Evolutionary conservation across 352 stramenopile species (phyloP).

Genomic region (Plasmopara halstedii): DNA sequence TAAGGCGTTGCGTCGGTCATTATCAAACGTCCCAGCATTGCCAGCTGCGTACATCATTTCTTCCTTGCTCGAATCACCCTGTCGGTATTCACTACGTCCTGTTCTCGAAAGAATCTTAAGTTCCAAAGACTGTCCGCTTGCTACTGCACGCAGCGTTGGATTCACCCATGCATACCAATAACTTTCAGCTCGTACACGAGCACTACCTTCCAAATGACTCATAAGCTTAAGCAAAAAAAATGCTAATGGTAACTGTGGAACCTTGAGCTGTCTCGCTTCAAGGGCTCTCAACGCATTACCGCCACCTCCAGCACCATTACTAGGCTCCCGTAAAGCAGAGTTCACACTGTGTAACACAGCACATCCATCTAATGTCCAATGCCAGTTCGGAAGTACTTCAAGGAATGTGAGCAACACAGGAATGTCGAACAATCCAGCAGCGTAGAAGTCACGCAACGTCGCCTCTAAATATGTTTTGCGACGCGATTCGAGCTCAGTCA

Average conservation of each 20-base stretch:
- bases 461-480: conserved; percentile 37
- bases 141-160: conserved; percentile 39
- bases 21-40: conserved; percentile 36
- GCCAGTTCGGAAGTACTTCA: conserved; percentile 52
- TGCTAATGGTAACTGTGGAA: conserved; percentile 50
- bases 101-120: conserved; percentile 30
- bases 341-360: conserved; percentile 55
- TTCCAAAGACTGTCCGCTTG: conserved; percentile 34
- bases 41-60: conserved; percentile 42
- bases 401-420: conserved; percentile 63
- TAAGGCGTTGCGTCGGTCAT: conserved; percentile 41
- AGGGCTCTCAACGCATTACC: conserved; percentile 23
- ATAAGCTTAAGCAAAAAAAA: conserved; percentile 67
- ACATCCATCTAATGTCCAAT: conserved; percentile 66
- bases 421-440: conserved; percentile 50
- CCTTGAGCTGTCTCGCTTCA: conserved; percentile 29
- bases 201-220: conserved; percentile 49
- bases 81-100: conserved; percentile 16
- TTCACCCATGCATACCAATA: conserved; percentile 64
- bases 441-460: conserved; percentile 58
- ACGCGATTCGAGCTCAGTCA: conserved; percentile 41
- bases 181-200: conserved; percentile 42
- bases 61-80: conserved; percentile 21
- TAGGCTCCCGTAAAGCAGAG: conserved; percentile 30
- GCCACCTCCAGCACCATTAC: conserved; percentile 14